Evolutionary conservation across 345 rosid species (phyloP), one percentile per base, ranked within the genome.

Genomic region (Camelina hispida): DNA sequence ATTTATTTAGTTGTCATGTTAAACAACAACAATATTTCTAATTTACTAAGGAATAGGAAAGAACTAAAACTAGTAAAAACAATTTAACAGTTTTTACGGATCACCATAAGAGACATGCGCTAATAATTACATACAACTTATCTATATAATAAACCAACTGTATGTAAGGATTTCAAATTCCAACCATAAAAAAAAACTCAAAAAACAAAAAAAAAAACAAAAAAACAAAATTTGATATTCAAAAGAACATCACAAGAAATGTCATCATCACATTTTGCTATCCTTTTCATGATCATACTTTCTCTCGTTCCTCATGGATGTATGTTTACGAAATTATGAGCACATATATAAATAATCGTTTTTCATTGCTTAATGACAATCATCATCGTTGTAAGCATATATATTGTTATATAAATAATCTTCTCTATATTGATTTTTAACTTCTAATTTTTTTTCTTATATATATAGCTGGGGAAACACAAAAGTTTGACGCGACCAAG

Each of bases 301-400:
- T 25, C 53, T 5, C 68, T 46, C 3, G 7, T 28, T 46, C 40
- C 54, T 63, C 40, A 62, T 23, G 67, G 4, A 17, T 23, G 40
- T 63, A 63, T 28, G 54, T 63, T 9, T 63, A 63, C 15, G 68
- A 43, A 15, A n/a, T 25, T 25, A 63, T 44, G 22, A 25, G 38
- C 23, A 25, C 46, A 63, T 44, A 44, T 63, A 62, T 59, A 59
- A 10, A 5, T 59, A 4, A 2, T 20, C 10, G 28, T 22, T 20
- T 46, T 3, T 46, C 69, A 65, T 25, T 9, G 20, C 16, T 46
- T 46, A 28, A 28, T 28, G 30, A 46, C 18, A 2, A 50, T 17
- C 54, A 18, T 15, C 18, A n/a, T 2, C 4, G 2, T 50, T 9
- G 23, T 51, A 18, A 51, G 10, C 28, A 51, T 51, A 18, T 50